Base-by-base conservation (phyloP, 108 stramenopile species). In the Cyclostephanos tholiformis region DNA sequence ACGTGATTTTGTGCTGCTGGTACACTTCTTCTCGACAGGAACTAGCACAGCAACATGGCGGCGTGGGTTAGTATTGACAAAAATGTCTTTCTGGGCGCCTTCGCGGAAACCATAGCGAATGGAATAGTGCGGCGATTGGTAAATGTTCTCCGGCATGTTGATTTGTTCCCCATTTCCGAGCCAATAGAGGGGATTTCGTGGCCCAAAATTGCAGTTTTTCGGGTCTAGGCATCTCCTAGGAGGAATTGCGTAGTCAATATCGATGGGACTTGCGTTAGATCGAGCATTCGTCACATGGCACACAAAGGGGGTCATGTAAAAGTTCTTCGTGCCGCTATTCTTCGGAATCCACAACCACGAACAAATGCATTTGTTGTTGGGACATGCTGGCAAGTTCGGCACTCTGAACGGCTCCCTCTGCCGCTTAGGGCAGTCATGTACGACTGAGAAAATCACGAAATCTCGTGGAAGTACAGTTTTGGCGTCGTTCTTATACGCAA, bases 381-480 rank as follows among this genome's bases (percentile, higher is more conserved):
- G 53, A 55, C 53, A 55, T 25, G 53, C 53, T 27, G 53, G 53
- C 53, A 55, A 55, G 26, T 55, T 55, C 20, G 53, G 53, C 53
- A 55, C 53, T 11, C 26, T 11, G 26, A 55, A 22, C 23, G 53
- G 9, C 53, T 55, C 53, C 12, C 53, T 25, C 26, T 55, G 53
- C 10, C 53, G 53, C 53, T 55, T 55, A 10, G 53, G 53, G 12
- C 53, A 55, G 53, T 55, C 53, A 12, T 55, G 53, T 9, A 55
- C 13, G 23, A 55, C 53, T 6, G 23, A 26, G 23, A 55, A 55
- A 27, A 55, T 0, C 26, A 55, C 53, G 13, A 55, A 55, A 26
- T 55, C 53, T 16, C 22, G 2, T 12, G 53, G 53, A 10, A 10
- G 53, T 25, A 55, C 53, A 25, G 20, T 20, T 55, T 2, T 55